phyloP scores from a whole-genome alignment of 306 rosid genomes.

The Cucurbita maxima region DNA sequence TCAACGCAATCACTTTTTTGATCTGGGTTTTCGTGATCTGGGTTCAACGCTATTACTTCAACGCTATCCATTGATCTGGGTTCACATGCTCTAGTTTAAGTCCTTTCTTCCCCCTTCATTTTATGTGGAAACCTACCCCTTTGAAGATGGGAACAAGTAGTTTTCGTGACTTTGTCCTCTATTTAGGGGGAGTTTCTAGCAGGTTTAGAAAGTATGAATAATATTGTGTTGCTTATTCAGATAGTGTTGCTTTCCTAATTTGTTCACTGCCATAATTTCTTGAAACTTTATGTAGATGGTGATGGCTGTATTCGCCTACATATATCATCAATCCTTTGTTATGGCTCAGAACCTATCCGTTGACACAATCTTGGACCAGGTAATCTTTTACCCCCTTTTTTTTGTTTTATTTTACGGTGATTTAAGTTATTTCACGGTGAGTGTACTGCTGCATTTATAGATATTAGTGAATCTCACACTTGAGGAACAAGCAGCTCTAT shows the following conservation, averaged over 20 bases:
- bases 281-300: slow-evolving; percentile 56
- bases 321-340: slow-evolving; percentile 91
- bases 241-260: background rate
- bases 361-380: slow-evolving; percentile 82
- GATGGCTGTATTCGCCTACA: slow-evolving; percentile 95
- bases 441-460: slow-evolving; percentile 15
- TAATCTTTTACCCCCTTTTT: background rate
- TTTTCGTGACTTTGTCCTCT: background rate
- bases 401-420: no score
- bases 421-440: no score
- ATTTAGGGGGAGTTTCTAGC: background rate
- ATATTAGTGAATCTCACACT: slow-evolving; percentile 68
- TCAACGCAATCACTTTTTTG: no score
- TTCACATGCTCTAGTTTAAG: background rate
- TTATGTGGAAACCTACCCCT: background rate
- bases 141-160: background rate
- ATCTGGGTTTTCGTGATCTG: no score
- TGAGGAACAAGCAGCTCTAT: slow-evolving; percentile 68
- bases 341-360: slow-evolving; percentile 57
- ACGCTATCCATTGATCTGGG: no score
- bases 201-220: background rate
- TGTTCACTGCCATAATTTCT: background rate
- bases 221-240: background rate
- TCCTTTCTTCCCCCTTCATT: background rate
- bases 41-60: no score